phyloP scores from a whole-genome alignment of 768 basidiomycete species.

The Kwoniella heveanensis region DNA sequence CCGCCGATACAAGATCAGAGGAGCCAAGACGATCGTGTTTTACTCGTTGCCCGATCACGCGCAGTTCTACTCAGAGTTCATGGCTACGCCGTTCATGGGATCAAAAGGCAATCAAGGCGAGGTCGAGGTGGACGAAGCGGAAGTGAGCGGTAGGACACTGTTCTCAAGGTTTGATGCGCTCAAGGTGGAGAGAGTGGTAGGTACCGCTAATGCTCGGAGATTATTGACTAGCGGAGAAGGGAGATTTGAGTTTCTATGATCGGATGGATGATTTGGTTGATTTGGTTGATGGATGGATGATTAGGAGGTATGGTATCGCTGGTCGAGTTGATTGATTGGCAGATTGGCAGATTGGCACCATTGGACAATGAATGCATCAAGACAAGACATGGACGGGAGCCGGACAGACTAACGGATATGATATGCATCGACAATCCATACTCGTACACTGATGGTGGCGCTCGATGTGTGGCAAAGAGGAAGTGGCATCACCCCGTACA shows the following conservation, averaged over 20 bases:
- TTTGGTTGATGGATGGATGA: neutral
- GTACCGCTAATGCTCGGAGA: slow-evolving; percentile 58
- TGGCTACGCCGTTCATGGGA: slow-evolving; percentile 78
- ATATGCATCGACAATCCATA: too few species aligned
- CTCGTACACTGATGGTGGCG: slow-evolving; percentile 2
- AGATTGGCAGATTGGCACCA: too few species aligned
- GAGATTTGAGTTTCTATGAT: slow-evolving; percentile 56
- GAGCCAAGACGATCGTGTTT: slow-evolving; percentile 88
- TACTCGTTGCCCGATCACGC: slow-evolving; percentile 89
- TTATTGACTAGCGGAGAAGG: slow-evolving; percentile 57
- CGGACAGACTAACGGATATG: too few species aligned
- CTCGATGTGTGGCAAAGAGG: too few species aligned
- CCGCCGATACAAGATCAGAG: slow-evolving; percentile 89
- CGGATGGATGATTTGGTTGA: neutral
- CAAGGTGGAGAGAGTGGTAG: slow-evolving; percentile 80
- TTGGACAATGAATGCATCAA: too few species aligned
- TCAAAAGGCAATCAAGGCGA: slow-evolving; percentile 74
- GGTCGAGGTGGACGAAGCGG: slow-evolving; percentile 78
- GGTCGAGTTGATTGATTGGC: too few species aligned
- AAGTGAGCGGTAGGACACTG: slow-evolving; percentile 77
- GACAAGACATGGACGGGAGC: too few species aligned
- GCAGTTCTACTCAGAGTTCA: slow-evolving; percentile 85
- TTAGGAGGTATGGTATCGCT: too few species aligned
- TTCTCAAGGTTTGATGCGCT: slow-evolving; percentile 91
- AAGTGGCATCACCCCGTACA: too few species aligned